phyloP scores from a whole-genome alignment of 1,139 yeast genomes.

The Blastobotrys capitulatus region DNA sequence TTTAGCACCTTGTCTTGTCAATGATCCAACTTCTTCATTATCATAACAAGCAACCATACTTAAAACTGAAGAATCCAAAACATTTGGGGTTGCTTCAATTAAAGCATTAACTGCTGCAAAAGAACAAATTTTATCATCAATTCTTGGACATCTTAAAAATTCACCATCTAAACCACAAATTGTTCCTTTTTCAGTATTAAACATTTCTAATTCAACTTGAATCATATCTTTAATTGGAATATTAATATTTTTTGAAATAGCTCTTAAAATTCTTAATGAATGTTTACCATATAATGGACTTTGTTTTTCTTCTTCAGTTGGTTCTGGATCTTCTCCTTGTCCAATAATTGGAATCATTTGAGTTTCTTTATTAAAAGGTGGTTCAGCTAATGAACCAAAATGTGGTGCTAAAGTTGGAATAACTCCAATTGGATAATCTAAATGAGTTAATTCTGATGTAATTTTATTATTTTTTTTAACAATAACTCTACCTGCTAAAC shows the following conservation, averaged over 20 bases:
- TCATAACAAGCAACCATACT: slow-evolving; percentile 71
- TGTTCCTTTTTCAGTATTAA: slow-evolving; percentile 76
- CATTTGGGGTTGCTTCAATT: slow-evolving; percentile 38
- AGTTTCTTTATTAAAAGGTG: slow-evolving; percentile 83
- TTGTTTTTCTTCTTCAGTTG: slow-evolving; percentile 54
- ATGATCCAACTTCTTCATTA: slow-evolving; percentile 89
- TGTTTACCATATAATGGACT: slow-evolving; percentile 67
- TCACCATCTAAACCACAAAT: slow-evolving; percentile 89
- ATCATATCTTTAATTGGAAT: slow-evolving; percentile 57
- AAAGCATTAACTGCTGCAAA: slow-evolving; percentile 73
- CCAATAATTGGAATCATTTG: slow-evolving; percentile 90
- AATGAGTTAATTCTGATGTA: slow-evolving; percentile 65
- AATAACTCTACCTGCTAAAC: slow-evolving; percentile 88
- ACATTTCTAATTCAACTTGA: slow-evolving; percentile 80
- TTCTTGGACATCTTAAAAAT: slow-evolving; percentile 83
- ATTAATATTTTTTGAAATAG: slow-evolving; percentile 61
- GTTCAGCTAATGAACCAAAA: slow-evolving; percentile 68
- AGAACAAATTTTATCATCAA: slow-evolving; percentile 90
- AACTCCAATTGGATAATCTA: slow-evolving; percentile 78
- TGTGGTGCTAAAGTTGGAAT: slow-evolving; percentile 97
- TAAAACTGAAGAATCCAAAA: slow-evolving; percentile 6
- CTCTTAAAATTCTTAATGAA: slow-evolving; percentile 62
- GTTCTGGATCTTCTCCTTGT: slow-evolving; percentile 30
- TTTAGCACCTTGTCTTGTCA: slow-evolving; percentile 89
- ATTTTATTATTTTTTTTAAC: slow-evolving; percentile 43